Percentiles rank a stretch among this genome's conserved stretches.
These are phyloP conservation scores for Allium cepa DNA, from an alignment of 106 monocot genomes.

Conservation along the genomic window DNA sequence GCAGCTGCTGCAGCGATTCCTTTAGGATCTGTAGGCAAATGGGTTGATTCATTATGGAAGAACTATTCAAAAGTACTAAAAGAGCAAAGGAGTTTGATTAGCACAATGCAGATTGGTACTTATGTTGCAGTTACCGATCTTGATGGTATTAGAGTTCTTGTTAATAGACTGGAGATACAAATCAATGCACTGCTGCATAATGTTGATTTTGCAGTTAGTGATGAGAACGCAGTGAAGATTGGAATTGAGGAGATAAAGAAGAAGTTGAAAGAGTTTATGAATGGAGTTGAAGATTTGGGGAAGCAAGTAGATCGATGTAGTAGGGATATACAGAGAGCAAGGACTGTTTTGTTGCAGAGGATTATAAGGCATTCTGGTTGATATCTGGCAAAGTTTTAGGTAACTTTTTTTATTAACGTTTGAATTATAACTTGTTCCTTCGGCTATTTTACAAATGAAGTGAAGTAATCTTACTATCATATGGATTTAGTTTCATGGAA, in stretches of 20 bases:
- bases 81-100: conserved; percentile 50
- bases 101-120: conserved; percentile 54
- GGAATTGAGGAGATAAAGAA: conserved; percentile 68
- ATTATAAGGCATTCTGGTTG: conserved; percentile 24
- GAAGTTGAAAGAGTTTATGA: conserved; percentile 56
- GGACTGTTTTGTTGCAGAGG: conserved; percentile 53
- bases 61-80: conserved; percentile 39
- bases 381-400: background rate
- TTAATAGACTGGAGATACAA: conserved; percentile 48
- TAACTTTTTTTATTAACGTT: background rate
- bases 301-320: conserved; percentile 60
- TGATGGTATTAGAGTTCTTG: conserved; percentile 55
- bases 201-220: conserved; percentile 48
- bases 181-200: conserved; percentile 32
- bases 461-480: too few relatives aligned
- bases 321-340: conserved; percentile 52
- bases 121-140: conserved; percentile 53
- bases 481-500: too few relatives aligned
- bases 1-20: conserved; percentile 59
- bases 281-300: conserved; percentile 51
- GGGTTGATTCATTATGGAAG: conserved; percentile 77
- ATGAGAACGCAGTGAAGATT: conserved; percentile 53
- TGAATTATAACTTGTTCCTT: background rate
- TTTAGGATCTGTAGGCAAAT: conserved; percentile 78
- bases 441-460: too few relatives aligned